Evolutionary conservation across 345 rosid species (phyloP).

Genomic region (Eutrema heterophyllum): DNA sequence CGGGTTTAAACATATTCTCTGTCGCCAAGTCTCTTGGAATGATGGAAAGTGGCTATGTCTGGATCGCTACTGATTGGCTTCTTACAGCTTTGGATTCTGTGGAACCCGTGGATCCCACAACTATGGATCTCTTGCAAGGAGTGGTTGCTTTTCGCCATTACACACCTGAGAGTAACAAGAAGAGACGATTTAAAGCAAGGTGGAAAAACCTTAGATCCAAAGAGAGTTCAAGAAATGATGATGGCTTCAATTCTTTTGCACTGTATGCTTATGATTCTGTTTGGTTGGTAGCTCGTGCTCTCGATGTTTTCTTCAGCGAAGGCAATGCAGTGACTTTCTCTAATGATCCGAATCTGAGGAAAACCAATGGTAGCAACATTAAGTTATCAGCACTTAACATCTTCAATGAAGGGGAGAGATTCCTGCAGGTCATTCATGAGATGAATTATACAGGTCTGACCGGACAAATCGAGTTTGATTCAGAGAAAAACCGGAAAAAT

Average conservation of each 20-base stretch:
- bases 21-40: constrained; percentile 66
- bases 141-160: constrained; percentile 84
- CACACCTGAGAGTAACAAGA: constrained; percentile 56
- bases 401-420: constrained; percentile 68
- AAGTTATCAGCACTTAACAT: constrained; percentile 50
- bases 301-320: constrained; percentile 49
- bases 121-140: constrained; percentile 71
- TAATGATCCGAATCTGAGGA: constrained; percentile 44
- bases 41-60: constrained; percentile 71
- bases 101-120: constrained; percentile 36
- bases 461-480: constrained; percentile 56
- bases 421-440: constrained; percentile 51
- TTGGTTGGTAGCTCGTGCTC: constrained; percentile 86
- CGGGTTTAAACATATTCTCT: constrained; percentile 65
- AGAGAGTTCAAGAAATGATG: constrained; percentile 21
- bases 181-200: constrained; percentile 41
- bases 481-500: constrained; percentile 51
- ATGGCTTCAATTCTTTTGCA: constrained; percentile 68
- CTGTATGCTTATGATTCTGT: constrained; percentile 89
- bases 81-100: constrained; percentile 64
- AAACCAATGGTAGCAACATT: constrained; percentile 45
- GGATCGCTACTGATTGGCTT: constrained; percentile 98
- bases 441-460: constrained; percentile 69
- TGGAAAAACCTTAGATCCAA: constrained; percentile 53
- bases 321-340: constrained; percentile 75